Conservation (phyloP, 1,139 yeast species). For the Pichia cactophila region DNA sequence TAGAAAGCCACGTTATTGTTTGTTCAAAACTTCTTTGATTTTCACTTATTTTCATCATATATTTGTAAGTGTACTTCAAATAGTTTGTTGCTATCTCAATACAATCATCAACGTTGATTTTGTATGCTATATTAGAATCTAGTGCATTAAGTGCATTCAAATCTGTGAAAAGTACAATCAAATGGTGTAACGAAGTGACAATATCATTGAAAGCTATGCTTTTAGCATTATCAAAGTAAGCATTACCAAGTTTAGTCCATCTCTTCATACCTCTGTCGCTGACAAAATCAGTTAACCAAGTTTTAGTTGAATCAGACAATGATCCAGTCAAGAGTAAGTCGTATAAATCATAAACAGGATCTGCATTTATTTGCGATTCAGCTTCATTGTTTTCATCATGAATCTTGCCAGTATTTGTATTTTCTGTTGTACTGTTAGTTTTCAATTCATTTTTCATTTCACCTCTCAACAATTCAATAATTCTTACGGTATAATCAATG, state of each 20-base stretch:
- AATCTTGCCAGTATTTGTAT: neutral
- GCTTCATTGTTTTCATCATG: slow-evolving; percentile 1
- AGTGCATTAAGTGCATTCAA: slow-evolving; percentile 38
- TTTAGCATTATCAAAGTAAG: slow-evolving; percentile 42
- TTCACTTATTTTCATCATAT: slow-evolving; percentile 42
- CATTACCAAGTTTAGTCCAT: slow-evolving; percentile 46
- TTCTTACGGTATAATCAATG: slow-evolving; percentile 33
- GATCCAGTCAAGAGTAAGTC: slow-evolving; percentile 53
- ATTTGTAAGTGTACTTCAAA: slow-evolving; percentile 33
- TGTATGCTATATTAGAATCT: slow-evolving; percentile 25
- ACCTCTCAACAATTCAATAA: slow-evolving; percentile 28
- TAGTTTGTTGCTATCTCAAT: slow-evolving; percentile 29
- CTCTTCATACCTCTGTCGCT: slow-evolving; percentile 65
- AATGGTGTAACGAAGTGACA: slow-evolving; percentile 52
- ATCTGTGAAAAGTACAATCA: slow-evolving; percentile 43
- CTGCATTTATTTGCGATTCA: neutral
- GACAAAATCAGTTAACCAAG: slow-evolving; percentile 44
- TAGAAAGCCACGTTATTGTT: slow-evolving; percentile 42
- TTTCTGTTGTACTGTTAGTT: neutral
- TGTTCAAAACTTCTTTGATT: slow-evolving; percentile 47
- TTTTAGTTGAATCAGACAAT: slow-evolving; percentile 39
- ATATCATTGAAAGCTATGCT: slow-evolving; percentile 42
- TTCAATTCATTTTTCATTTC: slow-evolving; percentile 17
- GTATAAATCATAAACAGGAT: slow-evolving; percentile 33
- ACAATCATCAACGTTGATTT: slow-evolving; percentile 28